Percentiles rank a stretch among this genome's conserved stretches.
phyloP scores from a whole-genome alignment of 139 green algal genomes.

The Chlorella sp. region DNA sequence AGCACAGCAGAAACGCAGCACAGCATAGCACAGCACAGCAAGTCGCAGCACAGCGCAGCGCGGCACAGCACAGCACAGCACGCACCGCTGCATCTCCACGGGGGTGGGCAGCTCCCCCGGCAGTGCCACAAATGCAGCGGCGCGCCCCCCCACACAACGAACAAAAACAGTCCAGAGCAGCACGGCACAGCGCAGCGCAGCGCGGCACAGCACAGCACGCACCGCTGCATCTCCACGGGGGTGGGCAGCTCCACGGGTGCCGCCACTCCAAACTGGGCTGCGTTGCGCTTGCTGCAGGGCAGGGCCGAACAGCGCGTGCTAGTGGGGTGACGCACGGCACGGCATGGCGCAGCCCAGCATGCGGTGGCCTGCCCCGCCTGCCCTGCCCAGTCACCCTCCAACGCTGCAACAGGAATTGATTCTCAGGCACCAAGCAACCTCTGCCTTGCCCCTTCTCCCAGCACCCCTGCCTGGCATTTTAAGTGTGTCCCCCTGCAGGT shows the following conservation, averaged over 20 bases:
- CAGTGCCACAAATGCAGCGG: too few relatives aligned
- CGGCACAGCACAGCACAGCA: neutral
- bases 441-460: too few relatives aligned
- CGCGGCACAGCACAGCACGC: neutral
- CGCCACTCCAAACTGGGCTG: slow-evolving; percentile 63
- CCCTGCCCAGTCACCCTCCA: too few relatives aligned
- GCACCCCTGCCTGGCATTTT: neutral
- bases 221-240: slow-evolving; percentile 49
- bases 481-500: too few relatives aligned
- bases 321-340: neutral
- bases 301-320: neutral
- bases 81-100: slow-evolving; percentile 50
- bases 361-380: neutral
- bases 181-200: neutral
- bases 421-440: neutral
- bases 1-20: too few relatives aligned
- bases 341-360: neutral
- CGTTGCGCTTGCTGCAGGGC: slow-evolving; percentile 21
- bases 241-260: slow-evolving; percentile 85
- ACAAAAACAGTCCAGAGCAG: too few relatives aligned
- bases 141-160: too few relatives aligned
- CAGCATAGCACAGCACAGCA: neutral
- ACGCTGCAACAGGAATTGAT: neutral
- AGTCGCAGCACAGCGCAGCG: too few relatives aligned
- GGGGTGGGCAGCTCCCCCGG: slow-evolving; percentile 85